These are phyloP conservation scores for Aspergillus alliaceus DNA, from an alignment of 2,329 filamentous ascomycete genomes.

Conservation along the genomic window DNA sequence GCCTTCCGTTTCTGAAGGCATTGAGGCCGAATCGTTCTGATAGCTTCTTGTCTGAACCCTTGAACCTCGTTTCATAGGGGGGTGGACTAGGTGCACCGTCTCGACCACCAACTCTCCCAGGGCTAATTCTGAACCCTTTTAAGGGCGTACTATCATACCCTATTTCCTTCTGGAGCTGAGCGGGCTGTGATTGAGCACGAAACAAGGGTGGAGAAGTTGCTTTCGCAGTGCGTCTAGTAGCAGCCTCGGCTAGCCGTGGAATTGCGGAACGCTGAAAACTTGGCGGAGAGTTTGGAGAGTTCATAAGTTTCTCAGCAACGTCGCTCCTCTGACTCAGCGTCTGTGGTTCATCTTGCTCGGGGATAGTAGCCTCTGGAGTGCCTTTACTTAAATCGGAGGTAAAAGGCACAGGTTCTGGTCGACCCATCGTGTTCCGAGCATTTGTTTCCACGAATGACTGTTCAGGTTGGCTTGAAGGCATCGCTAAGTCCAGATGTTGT, in stretches of 20 bases:
- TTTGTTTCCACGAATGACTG: conserved; percentile 11
- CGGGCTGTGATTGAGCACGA: conserved; percentile 54
- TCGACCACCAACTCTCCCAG: conserved; percentile 21
- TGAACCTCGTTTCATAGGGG: conserved; percentile 32
- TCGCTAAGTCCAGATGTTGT: conserved; percentile 62
- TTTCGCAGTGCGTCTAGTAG: conserved; percentile 37
- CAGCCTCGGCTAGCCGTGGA: conserved; percentile 39
- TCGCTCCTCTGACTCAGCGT: conserved; percentile 15
- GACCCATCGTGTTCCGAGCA: not conserved
- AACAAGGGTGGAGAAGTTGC: conserved; percentile 48
- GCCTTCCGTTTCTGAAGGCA: conserved; percentile 60
- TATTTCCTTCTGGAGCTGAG: conserved; percentile 34
- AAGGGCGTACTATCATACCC: conserved; percentile 19
- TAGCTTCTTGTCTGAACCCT: conserved; percentile 69
- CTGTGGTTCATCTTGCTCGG: conserved; percentile 13
- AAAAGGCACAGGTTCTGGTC: conserved; percentile 6
- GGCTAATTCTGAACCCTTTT: conserved; percentile 23
- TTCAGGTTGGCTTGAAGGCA: conserved; percentile 36
- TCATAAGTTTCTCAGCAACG: conserved; percentile 8
- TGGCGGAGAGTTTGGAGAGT: conserved; percentile 21
- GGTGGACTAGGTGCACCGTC: conserved; percentile 24
- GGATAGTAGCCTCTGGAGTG: conserved; percentile 5
- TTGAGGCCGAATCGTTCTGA: conserved; percentile 69
- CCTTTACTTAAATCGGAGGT: conserved; percentile 9
- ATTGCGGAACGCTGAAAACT: conserved; percentile 38